phyloP scores from a whole-genome alignment of 202 grass and related monocot genomes.

The Setaria italica region DNA sequence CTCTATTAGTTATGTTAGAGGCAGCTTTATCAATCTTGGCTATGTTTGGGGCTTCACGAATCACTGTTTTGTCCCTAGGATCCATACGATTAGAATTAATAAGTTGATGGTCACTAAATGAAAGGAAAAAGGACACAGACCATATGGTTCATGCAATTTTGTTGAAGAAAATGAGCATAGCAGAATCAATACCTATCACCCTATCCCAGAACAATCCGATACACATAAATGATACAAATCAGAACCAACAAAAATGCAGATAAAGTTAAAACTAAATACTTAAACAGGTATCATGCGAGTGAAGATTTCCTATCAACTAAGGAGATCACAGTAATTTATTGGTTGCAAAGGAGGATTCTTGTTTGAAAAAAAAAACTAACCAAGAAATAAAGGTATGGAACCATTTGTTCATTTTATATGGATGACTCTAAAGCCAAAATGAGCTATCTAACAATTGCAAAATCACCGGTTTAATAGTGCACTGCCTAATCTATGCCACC shows the following conservation, averaged over 20 bases:
- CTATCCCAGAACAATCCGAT: not conserved
- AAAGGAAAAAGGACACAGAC: not conserved
- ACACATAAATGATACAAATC: slow-evolving; percentile 16
- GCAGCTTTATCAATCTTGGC: not conserved
- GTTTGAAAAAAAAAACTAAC: slow-evolving; percentile 9
- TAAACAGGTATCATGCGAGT: not conserved
- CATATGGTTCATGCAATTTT: slow-evolving; percentile 14
- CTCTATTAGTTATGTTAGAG: not conserved
- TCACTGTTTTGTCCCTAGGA: not conserved
- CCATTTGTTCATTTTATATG: not conserved
- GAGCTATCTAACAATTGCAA: not conserved
- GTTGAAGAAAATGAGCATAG: not conserved
- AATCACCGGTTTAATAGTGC: not conserved
- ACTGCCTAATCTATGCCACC: not conserved
- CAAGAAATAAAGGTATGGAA: not conserved
- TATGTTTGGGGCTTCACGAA: not conserved
- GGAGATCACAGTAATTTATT: not conserved
- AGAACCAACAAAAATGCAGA: not conserved
- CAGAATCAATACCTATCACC: slow-evolving; percentile 11
- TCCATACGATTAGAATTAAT: not conserved
- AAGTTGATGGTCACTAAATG: not conserved
- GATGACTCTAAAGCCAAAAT: not conserved
- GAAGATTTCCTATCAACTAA: not conserved
- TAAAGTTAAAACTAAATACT: not conserved
- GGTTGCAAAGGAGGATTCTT: not conserved